Evolutionary conservation across 495 filamentous ascomycete species (phyloP).

Genomic region (Lepraria neglecta): DNA sequence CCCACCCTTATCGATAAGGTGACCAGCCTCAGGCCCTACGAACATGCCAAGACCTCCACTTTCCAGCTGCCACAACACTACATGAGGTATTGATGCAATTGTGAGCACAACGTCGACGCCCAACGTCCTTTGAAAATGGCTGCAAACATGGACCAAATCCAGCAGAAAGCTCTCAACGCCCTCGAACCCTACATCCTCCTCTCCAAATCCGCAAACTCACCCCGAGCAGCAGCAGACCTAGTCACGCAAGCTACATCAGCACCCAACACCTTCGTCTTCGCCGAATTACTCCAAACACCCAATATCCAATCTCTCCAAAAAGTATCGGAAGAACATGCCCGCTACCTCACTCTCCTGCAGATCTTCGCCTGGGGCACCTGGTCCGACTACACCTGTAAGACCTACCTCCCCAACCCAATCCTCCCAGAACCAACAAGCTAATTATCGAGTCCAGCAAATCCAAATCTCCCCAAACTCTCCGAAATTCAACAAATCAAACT

Average conservation of each 20-base stretch:
- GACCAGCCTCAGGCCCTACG: no score
- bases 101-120: neutral
- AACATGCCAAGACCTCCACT: no score
- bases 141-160: conserved; percentile 66
- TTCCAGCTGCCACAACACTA: no score
- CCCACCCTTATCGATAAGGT: no score
- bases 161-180: conserved; percentile 72
- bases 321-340: conserved; percentile 44
- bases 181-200: conserved; percentile 84
- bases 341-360: conserved; percentile 68
- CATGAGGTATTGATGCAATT: neutral
- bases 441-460: conserved; percentile 36
- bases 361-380: conserved; percentile 94
- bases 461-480: conserved; percentile 64
- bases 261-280: conserved; percentile 88
- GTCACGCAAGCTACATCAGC: conserved; percentile 80
- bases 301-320: conserved; percentile 68
- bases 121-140: neutral
- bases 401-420: conserved; percentile 5
- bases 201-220: conserved; percentile 75
- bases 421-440: neutral
- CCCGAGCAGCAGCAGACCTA: conserved; percentile 77
- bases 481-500: conserved; percentile 75
- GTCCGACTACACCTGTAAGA: conserved; percentile 60
- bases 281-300: conserved; percentile 78